phyloP scores from a whole-genome alignment of 139 green algal genomes.

The Chlorella sp. region DNA sequence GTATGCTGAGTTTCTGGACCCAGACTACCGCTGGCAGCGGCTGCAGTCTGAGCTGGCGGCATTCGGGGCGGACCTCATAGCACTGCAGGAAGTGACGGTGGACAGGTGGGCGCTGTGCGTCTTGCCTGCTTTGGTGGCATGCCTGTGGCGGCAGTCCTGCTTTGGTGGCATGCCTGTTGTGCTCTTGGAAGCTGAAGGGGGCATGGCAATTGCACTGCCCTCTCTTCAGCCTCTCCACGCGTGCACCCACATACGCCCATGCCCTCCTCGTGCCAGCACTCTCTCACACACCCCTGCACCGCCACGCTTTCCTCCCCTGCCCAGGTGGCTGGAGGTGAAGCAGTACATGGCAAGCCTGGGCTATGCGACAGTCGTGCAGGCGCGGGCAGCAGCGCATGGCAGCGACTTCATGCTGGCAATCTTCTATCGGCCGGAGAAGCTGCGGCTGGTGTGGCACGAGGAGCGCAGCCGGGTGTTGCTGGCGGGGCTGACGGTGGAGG shows the following conservation, averaged over 20 bases:
- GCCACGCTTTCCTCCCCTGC: not conserved
- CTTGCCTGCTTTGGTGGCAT: not conserved
- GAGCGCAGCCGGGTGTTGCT: constrained; percentile 58
- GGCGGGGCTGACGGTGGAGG: constrained; percentile 37
- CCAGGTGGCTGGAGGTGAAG: constrained; percentile 45
- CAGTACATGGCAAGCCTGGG: constrained; percentile 43
- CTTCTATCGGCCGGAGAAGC: constrained; percentile 20
- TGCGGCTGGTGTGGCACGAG: constrained; percentile 55
- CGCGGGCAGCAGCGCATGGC: not conserved
- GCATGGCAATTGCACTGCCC: not conserved
- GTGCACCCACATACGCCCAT: not conserved
- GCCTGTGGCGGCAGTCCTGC: not conserved
- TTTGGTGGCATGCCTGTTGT: no score
- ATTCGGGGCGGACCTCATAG: constrained; percentile 59
- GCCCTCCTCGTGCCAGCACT: no score
- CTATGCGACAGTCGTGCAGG: constrained; percentile 41
- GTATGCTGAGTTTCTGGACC: constrained; percentile 26
- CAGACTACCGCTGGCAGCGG: constrained; percentile 44
- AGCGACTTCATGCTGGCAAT: constrained; percentile 39
- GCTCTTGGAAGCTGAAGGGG: not conserved
- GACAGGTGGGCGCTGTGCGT: constrained; percentile 26
- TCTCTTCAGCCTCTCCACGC: not conserved
- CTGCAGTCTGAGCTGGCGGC: constrained; percentile 51
- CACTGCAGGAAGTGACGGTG: constrained; percentile 61
- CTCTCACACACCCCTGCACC: no score